Percentiles rank a stretch among this genome's conserved stretches.
phyloP scores from a whole-genome alignment of 306 rosid species.

The Dalbergia cultrata region DNA sequence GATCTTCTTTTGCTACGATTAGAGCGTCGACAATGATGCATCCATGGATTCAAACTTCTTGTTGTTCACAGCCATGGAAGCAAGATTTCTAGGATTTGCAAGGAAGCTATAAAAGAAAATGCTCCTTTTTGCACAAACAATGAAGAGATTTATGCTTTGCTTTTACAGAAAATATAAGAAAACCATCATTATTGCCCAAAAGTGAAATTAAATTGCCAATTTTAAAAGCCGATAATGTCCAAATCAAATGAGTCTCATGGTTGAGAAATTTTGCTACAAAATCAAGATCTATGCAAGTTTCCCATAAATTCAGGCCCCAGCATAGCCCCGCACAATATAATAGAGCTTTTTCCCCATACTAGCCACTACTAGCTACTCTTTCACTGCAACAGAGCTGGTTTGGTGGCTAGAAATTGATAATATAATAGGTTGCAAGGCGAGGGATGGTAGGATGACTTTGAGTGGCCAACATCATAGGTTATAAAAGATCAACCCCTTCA shows the following conservation, averaged over 20 bases:
- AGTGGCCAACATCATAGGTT: background rate
- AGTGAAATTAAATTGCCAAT: background rate
- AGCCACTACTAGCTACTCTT: background rate
- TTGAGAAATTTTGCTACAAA: slow-evolving; percentile 1
- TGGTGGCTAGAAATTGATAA: slow-evolving; percentile 20
- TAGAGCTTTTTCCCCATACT: background rate
- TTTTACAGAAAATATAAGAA: slow-evolving; percentile 15
- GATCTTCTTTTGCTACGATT: too few species aligned
- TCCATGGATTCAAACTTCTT: too few species aligned
- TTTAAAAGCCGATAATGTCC: background rate
- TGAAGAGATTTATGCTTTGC: background rate
- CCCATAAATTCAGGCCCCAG: background rate
- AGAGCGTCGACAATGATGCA: too few species aligned
- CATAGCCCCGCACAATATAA: background rate
- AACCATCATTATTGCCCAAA: slow-evolving; percentile 4
- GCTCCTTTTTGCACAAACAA: slow-evolving; percentile 18
- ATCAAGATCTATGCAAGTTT: slow-evolving; percentile 3
- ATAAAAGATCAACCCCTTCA: background rate
- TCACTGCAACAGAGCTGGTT: slow-evolving; percentile 1
- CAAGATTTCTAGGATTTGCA: too few species aligned
- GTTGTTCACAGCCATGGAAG: too few species aligned
- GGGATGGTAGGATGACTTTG: background rate
- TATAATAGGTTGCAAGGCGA: slow-evolving; percentile 21
- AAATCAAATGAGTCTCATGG: slow-evolving; percentile 6
- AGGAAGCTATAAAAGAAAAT: background rate